These are phyloP conservation scores for Quercus lobata DNA, from an alignment of 331 rosid species.

Conservation along the genomic window DNA sequence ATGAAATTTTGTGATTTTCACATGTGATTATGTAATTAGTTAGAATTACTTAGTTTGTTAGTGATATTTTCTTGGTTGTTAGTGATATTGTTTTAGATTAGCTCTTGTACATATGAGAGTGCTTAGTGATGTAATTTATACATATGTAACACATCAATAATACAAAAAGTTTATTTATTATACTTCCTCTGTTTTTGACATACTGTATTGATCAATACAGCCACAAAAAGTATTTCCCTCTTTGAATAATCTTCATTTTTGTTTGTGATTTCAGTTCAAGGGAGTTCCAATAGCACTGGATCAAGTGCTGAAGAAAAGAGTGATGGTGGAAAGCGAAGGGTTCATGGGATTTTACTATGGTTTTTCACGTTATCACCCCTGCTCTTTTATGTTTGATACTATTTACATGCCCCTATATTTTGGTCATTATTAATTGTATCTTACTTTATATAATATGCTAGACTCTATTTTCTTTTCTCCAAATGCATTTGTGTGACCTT, in stretches of 20 bases:
- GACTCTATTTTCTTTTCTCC: not conserved
- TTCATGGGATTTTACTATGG: slow-evolving; percentile 17
- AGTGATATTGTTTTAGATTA: too few species aligned
- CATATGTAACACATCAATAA: too few species aligned
- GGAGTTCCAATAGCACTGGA: slow-evolving; percentile 25
- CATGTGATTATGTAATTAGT: too few species aligned
- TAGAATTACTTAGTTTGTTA: too few species aligned
- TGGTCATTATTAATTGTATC: not conserved
- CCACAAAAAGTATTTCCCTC: not conserved
- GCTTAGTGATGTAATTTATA: too few species aligned
- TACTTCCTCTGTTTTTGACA: too few species aligned
- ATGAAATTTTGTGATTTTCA: too few species aligned
- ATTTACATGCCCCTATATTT: not conserved
- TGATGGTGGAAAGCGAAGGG: slow-evolving; percentile 30
- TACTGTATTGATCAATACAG: too few species aligned
- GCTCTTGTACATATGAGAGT: too few species aligned
- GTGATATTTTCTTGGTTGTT: too few species aligned
- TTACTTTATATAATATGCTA: not conserved
- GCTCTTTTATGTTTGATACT: not conserved
- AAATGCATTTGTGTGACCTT: not conserved
- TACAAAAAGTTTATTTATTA: too few species aligned
- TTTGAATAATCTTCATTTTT: not conserved
- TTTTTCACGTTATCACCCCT: slow-evolving; percentile 20
- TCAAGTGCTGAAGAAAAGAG: slow-evolving; percentile 9
- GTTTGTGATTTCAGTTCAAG: slow-evolving; percentile 8